phyloP scores from a whole-genome alignment of 306 rosid species.

The Styphnolobium japonicum region DNA sequence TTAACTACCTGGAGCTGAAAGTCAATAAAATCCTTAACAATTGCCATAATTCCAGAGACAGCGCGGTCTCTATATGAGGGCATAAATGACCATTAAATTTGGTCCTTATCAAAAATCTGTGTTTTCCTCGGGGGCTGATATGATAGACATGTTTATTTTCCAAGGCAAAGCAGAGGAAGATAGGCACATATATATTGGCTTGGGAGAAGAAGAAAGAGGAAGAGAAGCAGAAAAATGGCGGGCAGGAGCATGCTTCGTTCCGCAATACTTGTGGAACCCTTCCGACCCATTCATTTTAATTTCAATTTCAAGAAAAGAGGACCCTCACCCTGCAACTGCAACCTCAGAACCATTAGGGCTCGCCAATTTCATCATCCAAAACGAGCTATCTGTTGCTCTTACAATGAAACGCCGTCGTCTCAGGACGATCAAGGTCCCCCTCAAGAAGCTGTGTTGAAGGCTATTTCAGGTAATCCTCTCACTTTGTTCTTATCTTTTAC shows the following conservation, averaged over 20 bases:
- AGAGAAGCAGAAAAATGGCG: constrained; percentile 58
- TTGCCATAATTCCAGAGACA: background rate
- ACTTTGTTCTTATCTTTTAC: background rate
- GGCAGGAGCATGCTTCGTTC: constrained; percentile 62
- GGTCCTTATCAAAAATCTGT: constrained; percentile 32
- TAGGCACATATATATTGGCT: too few species aligned
- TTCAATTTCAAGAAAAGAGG: constrained; percentile 18
- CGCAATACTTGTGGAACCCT: constrained; percentile 51
- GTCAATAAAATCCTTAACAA: background rate
- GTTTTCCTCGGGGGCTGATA: background rate
- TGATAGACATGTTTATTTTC: background rate
- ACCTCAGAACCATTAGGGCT: constrained; percentile 21
- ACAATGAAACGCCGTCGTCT: constrained; percentile 44
- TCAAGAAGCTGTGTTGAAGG: constrained; percentile 88
- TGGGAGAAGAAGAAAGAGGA: background rate
- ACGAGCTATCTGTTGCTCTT: constrained; percentile 50
- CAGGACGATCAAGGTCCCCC: constrained; percentile 94
- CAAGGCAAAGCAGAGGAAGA: background rate
- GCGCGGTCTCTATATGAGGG: background rate
- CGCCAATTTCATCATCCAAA: constrained; percentile 39
- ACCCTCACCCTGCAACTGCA: constrained; percentile 28
- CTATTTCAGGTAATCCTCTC: constrained; percentile 73
- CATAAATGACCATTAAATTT: constrained; percentile 1
- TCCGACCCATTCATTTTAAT: constrained; percentile 41
- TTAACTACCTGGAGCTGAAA: background rate